Conservation (phyloP, 768 basidiomycete species). For the Inosperma sp. region DNA sequence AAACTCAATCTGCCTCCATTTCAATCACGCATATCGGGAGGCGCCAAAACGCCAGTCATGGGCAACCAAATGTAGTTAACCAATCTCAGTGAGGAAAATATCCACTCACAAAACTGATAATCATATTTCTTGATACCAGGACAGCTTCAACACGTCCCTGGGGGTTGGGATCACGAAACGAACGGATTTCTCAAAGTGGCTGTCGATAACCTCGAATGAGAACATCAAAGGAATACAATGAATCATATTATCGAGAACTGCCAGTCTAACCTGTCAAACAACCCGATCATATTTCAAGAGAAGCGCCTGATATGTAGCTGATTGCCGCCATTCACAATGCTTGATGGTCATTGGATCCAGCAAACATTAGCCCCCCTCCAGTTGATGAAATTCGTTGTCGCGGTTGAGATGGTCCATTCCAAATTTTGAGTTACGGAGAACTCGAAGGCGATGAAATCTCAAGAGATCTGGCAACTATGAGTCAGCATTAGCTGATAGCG, state of each 20-base stretch:
- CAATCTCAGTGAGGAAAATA: too few relatives aligned
- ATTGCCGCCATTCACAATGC: too few relatives aligned
- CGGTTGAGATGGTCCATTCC: too few relatives aligned
- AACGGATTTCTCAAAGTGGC: slow-evolving; percentile 21
- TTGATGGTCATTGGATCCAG: too few relatives aligned
- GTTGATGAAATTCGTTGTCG: too few relatives aligned
- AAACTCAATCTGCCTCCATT: slow-evolving; percentile 20
- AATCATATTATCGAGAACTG: slow-evolving; percentile 5
- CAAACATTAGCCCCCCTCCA: too few relatives aligned
- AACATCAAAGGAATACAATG: not conserved
- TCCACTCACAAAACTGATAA: slow-evolving; percentile 10
- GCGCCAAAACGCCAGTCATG: slow-evolving; percentile 2
- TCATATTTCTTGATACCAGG: slow-evolving; percentile 10
- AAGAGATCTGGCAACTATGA: slow-evolving; percentile 12
- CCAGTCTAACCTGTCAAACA: too few relatives aligned
- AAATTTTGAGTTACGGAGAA: not conserved
- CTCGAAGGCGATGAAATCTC: not conserved
- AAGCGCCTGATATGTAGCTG: too few relatives aligned
- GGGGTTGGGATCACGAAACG: slow-evolving; percentile 25
- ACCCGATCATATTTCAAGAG: too few relatives aligned
- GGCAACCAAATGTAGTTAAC: too few relatives aligned
- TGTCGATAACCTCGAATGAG: slow-evolving; percentile 10
- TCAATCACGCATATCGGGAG: slow-evolving; percentile 18
- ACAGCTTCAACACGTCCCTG: slow-evolving; percentile 8
- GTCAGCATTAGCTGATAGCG: slow-evolving; percentile 17